A percentile compares a stretch with the other conserved stretches of the same genome.
Conservation (phyloP, 2,329 filamentous ascomycete genomes). For the Cadophora luteo-olivacea region DNA sequence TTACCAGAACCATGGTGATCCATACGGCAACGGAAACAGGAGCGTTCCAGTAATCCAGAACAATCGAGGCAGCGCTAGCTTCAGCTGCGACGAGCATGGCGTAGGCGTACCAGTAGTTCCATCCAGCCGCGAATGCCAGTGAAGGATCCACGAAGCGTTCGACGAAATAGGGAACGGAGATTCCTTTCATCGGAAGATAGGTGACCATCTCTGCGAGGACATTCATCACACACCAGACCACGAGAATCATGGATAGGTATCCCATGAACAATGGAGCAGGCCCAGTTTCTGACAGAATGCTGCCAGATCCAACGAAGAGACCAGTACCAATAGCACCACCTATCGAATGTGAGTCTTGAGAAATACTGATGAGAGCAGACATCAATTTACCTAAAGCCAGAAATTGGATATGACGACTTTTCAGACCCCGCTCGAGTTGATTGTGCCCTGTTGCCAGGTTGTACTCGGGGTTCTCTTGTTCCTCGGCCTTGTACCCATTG, state of each 20-base stretch:
- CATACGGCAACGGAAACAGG: slow-evolving; percentile 50
- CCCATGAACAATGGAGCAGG: slow-evolving; percentile 74
- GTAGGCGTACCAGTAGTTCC: slow-evolving; percentile 60
- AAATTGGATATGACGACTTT: slow-evolving; percentile 67
- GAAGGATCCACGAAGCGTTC: slow-evolving; percentile 57
- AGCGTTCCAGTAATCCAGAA: slow-evolving; percentile 66
- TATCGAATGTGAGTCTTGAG: slow-evolving; percentile 23
- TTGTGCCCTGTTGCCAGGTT: slow-evolving; percentile 46
- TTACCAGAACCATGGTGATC: slow-evolving; percentile 24
- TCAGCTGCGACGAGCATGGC: slow-evolving; percentile 58
- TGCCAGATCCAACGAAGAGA: slow-evolving; percentile 67
- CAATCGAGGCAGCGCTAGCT: slow-evolving; percentile 61
- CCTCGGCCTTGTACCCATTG: slow-evolving; percentile 24
- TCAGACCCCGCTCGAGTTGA: slow-evolving; percentile 62
- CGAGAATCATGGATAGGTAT: slow-evolving; percentile 63
- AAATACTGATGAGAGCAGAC: background rate
- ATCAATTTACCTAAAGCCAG: slow-evolving; percentile 56
- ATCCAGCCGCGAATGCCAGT: slow-evolving; percentile 35
- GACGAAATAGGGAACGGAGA: slow-evolving; percentile 63
- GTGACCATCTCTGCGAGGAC: slow-evolving; percentile 60
- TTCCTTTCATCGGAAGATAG: slow-evolving; percentile 61
- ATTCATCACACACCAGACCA: slow-evolving; percentile 63
- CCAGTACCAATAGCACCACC: slow-evolving; percentile 68
- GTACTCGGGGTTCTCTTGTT: slow-evolving; percentile 43
- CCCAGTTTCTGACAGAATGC: slow-evolving; percentile 60